phyloP scores from a whole-genome alignment of 805 yeast species.

The Kodamaea hsintzibuensis region DNA sequence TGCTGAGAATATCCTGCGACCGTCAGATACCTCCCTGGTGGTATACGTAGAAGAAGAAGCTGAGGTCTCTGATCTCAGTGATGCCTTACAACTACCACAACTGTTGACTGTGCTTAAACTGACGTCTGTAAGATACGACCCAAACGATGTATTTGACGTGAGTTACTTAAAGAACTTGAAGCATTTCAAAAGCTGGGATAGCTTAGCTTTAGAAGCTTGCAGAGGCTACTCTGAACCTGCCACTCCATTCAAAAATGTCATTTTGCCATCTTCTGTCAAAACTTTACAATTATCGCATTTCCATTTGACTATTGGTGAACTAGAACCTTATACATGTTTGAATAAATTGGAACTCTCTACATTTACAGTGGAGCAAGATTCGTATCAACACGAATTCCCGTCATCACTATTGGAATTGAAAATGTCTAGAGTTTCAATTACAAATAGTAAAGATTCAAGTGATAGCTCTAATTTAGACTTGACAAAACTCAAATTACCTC shows the following conservation, averaged over 20 bases:
- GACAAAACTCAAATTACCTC: not conserved
- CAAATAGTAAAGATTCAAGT: not conserved
- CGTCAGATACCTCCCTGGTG: not conserved
- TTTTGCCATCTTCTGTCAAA: not conserved
- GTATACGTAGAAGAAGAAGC: not conserved
- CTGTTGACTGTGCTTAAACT: not conserved
- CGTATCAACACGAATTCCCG: not conserved
- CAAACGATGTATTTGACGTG: not conserved
- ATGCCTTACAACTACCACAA: not conserved
- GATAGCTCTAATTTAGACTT: not conserved
- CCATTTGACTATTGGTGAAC: not conserved
- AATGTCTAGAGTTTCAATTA: not conserved
- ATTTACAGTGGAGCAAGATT: not conserved
- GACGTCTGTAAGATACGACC: not conserved
- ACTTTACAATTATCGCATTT: not conserved
- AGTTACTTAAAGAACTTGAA: not conserved
- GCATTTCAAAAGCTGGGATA: conserved; percentile 1
- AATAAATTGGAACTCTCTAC: not conserved
- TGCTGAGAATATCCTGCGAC: not conserved
- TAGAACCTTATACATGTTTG: not conserved
- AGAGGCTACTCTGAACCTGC: not conserved
- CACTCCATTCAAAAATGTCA: not conserved
- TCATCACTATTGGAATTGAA: not conserved
- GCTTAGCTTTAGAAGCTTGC: not conserved
- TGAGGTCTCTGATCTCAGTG: not conserved